Evolutionary conservation across 1,284 basidiomycete species (phyloP).

Genomic region (Austroboletus novae-zelandiae): DNA sequence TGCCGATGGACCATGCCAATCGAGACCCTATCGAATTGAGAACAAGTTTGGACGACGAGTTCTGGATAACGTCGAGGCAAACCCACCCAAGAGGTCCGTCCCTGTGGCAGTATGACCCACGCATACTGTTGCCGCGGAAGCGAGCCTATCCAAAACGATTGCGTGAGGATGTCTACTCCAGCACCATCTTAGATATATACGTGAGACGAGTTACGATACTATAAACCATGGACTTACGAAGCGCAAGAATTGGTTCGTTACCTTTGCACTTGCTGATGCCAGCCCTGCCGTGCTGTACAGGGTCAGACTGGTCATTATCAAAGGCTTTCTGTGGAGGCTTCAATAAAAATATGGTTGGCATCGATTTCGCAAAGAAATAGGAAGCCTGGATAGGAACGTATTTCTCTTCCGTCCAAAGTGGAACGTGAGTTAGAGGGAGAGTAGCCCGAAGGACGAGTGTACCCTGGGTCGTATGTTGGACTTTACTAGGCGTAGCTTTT

Average conservation of each 20-base stretch:
- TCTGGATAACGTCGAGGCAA: background rate
- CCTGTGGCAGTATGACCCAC: constrained; percentile 74
- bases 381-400: constrained; percentile 48
- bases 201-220: constrained; percentile 1
- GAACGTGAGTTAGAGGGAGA: constrained; percentile 45
- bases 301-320: constrained; percentile 1
- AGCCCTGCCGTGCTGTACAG: background rate
- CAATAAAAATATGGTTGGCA: constrained; percentile 56
- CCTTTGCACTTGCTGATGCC: constrained; percentile 11
- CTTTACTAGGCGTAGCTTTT: too few relatives aligned
- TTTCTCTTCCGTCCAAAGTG: constrained; percentile 36
- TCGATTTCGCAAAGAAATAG: constrained; percentile 54
- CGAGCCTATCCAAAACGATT: constrained; percentile 58
- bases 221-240: constrained; percentile 51
- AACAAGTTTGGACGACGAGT: background rate
- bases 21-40: constrained; percentile 59
- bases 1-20: constrained; percentile 80
- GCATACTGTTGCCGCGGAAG: constrained; percentile 54
- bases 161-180: constrained; percentile 63
- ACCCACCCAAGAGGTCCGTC: constrained; percentile 71
- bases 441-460: constrained; percentile 21
- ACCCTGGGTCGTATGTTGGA: background rate
- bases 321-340: constrained; percentile 47
- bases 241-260: constrained; percentile 60
- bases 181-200: constrained; percentile 62